Base-by-base conservation (phyloP, 345 rosid species). In the Eucalyptus cloeziana region DNA sequence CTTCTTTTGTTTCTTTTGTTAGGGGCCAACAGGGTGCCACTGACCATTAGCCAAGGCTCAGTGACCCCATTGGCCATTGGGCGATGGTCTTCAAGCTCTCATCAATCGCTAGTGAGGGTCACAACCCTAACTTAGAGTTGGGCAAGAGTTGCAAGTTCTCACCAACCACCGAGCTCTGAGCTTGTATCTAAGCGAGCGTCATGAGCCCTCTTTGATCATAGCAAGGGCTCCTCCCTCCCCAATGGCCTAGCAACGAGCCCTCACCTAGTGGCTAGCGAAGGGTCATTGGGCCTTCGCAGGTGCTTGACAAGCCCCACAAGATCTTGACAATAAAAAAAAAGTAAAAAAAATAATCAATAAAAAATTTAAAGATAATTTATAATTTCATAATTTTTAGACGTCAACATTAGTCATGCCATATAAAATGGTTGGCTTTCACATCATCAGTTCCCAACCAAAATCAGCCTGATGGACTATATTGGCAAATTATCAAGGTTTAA, bases 101-200 rank as follows among this genome's bases (percentile, higher is more conserved):
- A 0, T 56, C 1, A 22, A 2, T 13, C 4, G 0, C 13, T 24
- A 4, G 30, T 4, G 6, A 56, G 62, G 13, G 30, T 24, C 0
- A 0, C 0, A 1, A 25, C 30, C 30, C 62, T 56, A 6, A 0
- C 62, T 56, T 56, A 56, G 27, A 22, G 30, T 6, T 56, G 0
- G 30, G 30, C 7, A 24, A 56, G 62, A 56, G 62, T 56, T 24
- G 30, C 62, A 10, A 56, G 62, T 56, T 25, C 62, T 56, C 62
- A 24, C 62, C 62, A 24, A 56, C 13, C 30, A 2, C 6, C 40
- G 5, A 40, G 40, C 40, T 40, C 40, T 37, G 5, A 45, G 47
- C 47, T 45, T 45, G 11, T 45, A 45, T 45, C 47, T 45, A 45
- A 45, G 51, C 6, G 5, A 4, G 2, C 5, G 16, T 13, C 51